Evolutionary conservation across 1,284 basidiomycete species (phyloP).

Genomic region (Fereydounia khargensis): DNA sequence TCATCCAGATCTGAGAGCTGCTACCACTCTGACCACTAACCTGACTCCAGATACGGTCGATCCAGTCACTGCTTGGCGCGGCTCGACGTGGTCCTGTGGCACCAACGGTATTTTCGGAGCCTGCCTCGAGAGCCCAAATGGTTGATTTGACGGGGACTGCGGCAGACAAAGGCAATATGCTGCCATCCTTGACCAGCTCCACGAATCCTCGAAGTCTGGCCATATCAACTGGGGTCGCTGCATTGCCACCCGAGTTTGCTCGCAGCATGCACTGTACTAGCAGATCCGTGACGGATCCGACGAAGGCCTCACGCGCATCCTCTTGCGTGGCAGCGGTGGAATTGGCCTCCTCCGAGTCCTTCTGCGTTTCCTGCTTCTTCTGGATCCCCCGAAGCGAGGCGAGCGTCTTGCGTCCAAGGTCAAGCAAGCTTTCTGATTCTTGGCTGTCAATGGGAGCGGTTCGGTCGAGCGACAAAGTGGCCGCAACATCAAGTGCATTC

Average conservation of each 20-base stretch:
- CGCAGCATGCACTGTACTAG: not conserved
- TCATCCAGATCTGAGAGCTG: no score
- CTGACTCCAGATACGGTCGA: slow-evolving; percentile 11
- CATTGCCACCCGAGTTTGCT: not conserved
- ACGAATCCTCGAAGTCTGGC: slow-evolving; percentile 9
- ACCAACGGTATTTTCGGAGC: not conserved
- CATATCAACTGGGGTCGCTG: not conserved
- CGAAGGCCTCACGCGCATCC: slow-evolving; percentile 4
- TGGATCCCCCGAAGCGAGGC: not conserved
- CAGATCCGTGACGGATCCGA: not conserved
- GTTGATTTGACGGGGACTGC: slow-evolving; percentile 13
- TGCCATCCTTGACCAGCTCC: slow-evolving; percentile 10
- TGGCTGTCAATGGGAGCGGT: not conserved
- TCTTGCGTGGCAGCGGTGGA: not conserved
- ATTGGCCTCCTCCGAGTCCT: not conserved
- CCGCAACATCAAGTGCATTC: slow-evolving; percentile 40
- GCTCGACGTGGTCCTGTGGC: slow-evolving; percentile 2
- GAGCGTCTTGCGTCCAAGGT: slow-evolving; percentile 4
- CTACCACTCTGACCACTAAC: no score
- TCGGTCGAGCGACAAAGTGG: slow-evolving; percentile 14
- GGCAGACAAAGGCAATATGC: not conserved
- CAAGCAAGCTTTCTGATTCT: not conserved
- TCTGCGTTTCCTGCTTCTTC: not conserved
- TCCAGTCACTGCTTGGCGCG: slow-evolving; percentile 20
- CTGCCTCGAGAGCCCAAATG: slow-evolving; percentile 15